Conservation (phyloP, 169 alveolate species). For the Cryptosporidium bovis region DNA sequence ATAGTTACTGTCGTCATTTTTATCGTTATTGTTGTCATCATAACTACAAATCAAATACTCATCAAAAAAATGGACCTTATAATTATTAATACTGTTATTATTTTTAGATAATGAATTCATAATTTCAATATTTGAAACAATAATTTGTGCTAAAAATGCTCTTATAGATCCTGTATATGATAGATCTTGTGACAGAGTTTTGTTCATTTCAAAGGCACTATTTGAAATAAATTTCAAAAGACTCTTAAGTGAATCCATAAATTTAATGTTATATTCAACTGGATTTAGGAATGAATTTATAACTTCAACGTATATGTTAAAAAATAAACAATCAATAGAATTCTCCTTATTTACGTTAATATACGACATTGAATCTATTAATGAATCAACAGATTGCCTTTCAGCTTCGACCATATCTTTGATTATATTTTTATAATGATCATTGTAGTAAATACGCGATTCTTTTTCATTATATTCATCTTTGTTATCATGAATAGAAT, state of each 20-base stretch:
- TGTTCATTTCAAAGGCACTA: neutral
- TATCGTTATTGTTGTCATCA: neutral
- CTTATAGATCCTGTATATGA: slow-evolving; percentile 18
- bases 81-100: neutral
- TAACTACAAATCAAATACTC: neutral
- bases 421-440: neutral
- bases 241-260: slow-evolving; percentile 8
- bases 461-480: neutral
- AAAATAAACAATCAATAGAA: slow-evolving; percentile 16
- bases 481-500: neutral
- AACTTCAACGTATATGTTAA: slow-evolving; percentile 12
- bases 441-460: slow-evolving; percentile 6
- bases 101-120: neutral
- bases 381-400: slow-evolving; percentile 45
- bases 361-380: slow-evolving; percentile 33
- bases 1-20: neutral
- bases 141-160: slow-evolving; percentile 54
- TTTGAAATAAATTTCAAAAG: slow-evolving; percentile 24
- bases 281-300: slow-evolving; percentile 16
- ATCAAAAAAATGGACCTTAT: slow-evolving; percentile 8
- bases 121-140: slow-evolving; percentile 42
- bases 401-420: slow-evolving; percentile 28
- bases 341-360: neutral
- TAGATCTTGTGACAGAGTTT: neutral
- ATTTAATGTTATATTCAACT: slow-evolving; percentile 9